Evolutionary conservation across 1,284 basidiomycete species (phyloP).

Genomic region (Hemileia vastatrix): DNA sequence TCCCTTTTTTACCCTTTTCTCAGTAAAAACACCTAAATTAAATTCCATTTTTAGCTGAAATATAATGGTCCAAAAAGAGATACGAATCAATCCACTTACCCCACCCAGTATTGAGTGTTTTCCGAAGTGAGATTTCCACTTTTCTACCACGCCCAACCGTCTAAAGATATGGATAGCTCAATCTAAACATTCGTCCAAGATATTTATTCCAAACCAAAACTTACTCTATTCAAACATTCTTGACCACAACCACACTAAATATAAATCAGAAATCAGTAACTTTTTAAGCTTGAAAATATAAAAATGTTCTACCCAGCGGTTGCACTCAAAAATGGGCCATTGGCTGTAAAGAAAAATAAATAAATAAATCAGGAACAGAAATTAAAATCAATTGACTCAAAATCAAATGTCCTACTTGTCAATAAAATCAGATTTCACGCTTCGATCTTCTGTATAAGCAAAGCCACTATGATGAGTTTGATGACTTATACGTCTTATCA

Average conservation of each 20-base stretch:
- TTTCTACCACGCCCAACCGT: slow-evolving; percentile 17
- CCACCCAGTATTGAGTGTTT: slow-evolving; percentile 18
- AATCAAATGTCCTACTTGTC: slow-evolving; percentile 8
- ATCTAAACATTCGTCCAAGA: not conserved
- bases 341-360: not conserved
- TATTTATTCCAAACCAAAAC: not conserved
- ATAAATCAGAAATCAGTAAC: not conserved
- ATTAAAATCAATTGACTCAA: no score
- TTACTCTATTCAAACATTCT: slow-evolving; percentile 19
- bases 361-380: not conserved
- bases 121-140: slow-evolving; percentile 14
- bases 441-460: slow-evolving; percentile 9
- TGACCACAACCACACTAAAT: slow-evolving; percentile 12
- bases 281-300: not conserved
- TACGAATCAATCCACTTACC: not conserved
- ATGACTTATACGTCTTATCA: not conserved
- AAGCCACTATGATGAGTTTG: slow-evolving; percentile 2
- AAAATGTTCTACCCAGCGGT: not conserved
- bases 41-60: not conserved
- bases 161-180: slow-evolving; percentile 5
- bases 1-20: slow-evolving; percentile 4
- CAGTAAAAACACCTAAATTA: slow-evolving; percentile 15
- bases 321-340: slow-evolving; percentile 19
- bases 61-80: not conserved
- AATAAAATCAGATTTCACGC: slow-evolving; percentile 1